Evolutionary conservation across 1,139 yeast genomes (phyloP), one percentile per base, ranked within the genome.

Genomic region (Magnusiomyces magnusii): DNA sequence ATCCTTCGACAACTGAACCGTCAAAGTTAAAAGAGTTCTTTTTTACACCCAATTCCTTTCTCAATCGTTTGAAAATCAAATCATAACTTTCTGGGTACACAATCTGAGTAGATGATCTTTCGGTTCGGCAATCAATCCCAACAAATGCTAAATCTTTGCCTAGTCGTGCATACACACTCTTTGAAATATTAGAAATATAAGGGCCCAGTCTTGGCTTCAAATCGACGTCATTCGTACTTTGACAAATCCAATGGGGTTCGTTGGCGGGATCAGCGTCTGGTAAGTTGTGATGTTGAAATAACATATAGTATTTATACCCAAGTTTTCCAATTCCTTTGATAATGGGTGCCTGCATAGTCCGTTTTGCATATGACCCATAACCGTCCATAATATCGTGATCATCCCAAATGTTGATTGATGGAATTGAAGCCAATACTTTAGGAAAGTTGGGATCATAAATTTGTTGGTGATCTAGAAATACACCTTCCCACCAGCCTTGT

Each of bases 351-450:
- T 68, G 67, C 97, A 90, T 91, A 53, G 96, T 88, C 1, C 73
- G 62, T 64, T 89, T 87, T 54, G 79, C 78, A 72, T 92, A 92
- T 1, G 96, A 87, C 1, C 98, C 99, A 73, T 83, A 93, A 2
- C 98, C 99, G 70, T 92, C 98, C 65, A 93, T 91, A 58, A 92
- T 87, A 71, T 91, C 97, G 73, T 92, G 97, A 58, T 76, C 79
- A 72, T 93, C 98, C 74, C 76, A 91, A 47, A 92, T 82, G 70
- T 91, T 91, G 58, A 92, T 78, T 56, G 86, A 80, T 9, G 99
- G 98, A 65, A 92, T 91, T 58, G 83, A 82, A 0, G 95, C 83
- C 77, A 87, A 75, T 5, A 97, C 87, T 52, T 80, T 71, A 0
- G 97, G 95, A 67, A 84, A 85, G 60, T 84, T 76, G 0, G 80